A percentile compares a stretch with the other conserved stretches of the same genome.
phyloP scores from a whole-genome alignment of 208 protist species.

The Trypanosoma cruzi region DNA sequence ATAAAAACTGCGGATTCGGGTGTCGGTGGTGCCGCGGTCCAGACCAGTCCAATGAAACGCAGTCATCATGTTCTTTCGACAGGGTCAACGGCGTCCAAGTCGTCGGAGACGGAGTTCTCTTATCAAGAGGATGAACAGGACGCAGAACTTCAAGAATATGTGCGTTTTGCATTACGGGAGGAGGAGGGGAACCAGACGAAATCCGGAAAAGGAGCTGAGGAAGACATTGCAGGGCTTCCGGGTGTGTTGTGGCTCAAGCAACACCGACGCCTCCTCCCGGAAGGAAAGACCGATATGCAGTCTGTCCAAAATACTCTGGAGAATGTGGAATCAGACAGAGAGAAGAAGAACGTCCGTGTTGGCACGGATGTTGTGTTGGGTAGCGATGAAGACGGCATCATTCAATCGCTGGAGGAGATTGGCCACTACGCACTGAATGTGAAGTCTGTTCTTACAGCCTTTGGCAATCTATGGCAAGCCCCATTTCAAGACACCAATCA shows the following conservation, averaged over 20 bases:
- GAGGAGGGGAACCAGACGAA: not conserved
- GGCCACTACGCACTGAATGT: slow-evolving; percentile 72
- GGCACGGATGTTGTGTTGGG: not conserved
- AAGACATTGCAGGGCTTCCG: not conserved
- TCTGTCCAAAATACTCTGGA: not conserved
- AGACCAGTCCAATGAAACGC: not conserved
- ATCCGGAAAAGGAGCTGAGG: not conserved
- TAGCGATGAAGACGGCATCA: slow-evolving; percentile 4
- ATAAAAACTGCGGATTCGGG: not conserved
- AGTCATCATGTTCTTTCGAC: not conserved
- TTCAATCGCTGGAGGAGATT: slow-evolving; percentile 37
- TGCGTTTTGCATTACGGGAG: slow-evolving; percentile 13
- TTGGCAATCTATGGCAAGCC: slow-evolving; percentile 45
- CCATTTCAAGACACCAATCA: slow-evolving; percentile 22
- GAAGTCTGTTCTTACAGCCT: slow-evolving; percentile 53
- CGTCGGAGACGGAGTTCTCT: not conserved
- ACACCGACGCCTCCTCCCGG: not conserved
- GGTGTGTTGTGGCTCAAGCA: not conserved
- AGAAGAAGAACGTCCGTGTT: not conserved
- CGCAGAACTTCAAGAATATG: slow-evolving; percentile 10
- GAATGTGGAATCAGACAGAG: not conserved
- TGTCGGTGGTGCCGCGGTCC: not conserved
- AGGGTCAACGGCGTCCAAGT: not conserved
- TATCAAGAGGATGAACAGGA: not conserved
- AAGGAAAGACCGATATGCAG: not conserved